Base-by-base conservation (phyloP, 2,329 filamentous ascomycete genomes). In the Penicillium sp. region DNA sequence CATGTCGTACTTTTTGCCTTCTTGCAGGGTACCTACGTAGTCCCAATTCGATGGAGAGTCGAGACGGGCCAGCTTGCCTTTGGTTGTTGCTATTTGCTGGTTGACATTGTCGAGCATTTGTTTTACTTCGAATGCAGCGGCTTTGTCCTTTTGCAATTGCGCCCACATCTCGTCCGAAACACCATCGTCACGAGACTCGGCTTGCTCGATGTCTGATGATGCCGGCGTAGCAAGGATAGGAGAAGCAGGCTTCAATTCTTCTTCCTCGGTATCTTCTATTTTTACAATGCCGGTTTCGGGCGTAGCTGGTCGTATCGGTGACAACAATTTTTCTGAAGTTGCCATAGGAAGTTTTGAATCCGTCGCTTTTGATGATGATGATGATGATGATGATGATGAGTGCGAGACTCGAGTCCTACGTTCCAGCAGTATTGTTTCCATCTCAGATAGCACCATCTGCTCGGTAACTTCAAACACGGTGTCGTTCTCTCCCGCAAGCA, bases 141-240 rank as follows among this genome's bases (percentile, higher is more conserved):
- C 51, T 16, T 47, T 47, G 14, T 47, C 45, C 45, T 5, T 5
- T n/a, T 64, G 47, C 23, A 68, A 48, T 49, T 64, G 62, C 11
- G 56, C 6, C 65, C 65, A 68, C 5, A 64, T 53, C 18, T 60
- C 63, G 42, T 68, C 65, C 1, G 60, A 42, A 4, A 68, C 61
- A 6, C 59, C 63, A 1, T 38, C 21, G 46, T 68, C 66, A 47
- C 64, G 45, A 12, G 12, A 11, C 5, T 47, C 45, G 14, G 7
- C 24, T 5, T 12, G 2, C 5, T 24, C 7, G 4, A 11, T 26
- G 20, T 11, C 8, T 23, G 5, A 47, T 6, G 8, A 28, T 47
- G 2, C 4, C 20, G 2, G 20, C 45, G 20, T n/a, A n/a, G n/a
- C n/a, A n/a, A n/a, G n/a, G n/a, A n/a, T n/a, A n/a, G n/a, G n/a